phyloP scores from a whole-genome alignment of 164 flowering plant genomes.

The Brasenia schreberi region DNA sequence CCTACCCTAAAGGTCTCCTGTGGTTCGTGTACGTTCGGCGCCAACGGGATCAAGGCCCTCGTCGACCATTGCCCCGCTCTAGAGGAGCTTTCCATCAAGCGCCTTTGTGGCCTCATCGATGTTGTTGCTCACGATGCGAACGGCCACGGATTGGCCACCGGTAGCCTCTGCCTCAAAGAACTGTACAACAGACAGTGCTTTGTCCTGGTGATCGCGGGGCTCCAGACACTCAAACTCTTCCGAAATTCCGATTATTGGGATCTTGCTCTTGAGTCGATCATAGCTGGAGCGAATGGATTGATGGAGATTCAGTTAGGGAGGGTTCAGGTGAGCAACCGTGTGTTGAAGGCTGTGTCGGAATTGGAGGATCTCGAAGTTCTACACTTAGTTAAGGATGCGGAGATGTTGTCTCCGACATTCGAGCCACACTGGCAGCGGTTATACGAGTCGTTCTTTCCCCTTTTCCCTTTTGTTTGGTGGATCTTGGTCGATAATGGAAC shows the following conservation, averaged over 20 bases:
- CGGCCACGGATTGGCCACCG: conserved; percentile 42
- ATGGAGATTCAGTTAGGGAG: conserved; percentile 78
- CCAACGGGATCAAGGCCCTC: conserved; percentile 63
- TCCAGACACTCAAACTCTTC: conserved; percentile 46
- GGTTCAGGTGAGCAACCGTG: conserved; percentile 73
- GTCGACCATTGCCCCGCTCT: conserved; percentile 44
- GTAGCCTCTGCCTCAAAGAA: conserved; percentile 61
- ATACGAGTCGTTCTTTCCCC: too few species aligned
- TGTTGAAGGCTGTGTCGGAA: conserved; percentile 52
- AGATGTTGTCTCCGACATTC: too few species aligned
- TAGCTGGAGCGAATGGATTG: conserved; percentile 23
- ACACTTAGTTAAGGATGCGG: conserved; percentile 72
- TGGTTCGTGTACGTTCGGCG: conserved; percentile 74
- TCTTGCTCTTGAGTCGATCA: conserved; percentile 30
- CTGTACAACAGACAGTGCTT: conserved; percentile 74
- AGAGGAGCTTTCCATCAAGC: conserved; percentile 79
- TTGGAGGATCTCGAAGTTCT: conserved; percentile 53
- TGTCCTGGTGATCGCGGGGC: conserved; percentile 45
- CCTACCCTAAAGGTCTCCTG: conserved; percentile 51
- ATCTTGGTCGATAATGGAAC: too few species aligned
- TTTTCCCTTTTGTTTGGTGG: too few species aligned
- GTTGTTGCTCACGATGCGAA: conserved; percentile 35
- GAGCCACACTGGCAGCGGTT: too few species aligned
- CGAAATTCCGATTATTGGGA: conserved; percentile 93
- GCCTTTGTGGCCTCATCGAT: conserved; percentile 51